phyloP scores from a whole-genome alignment of 371 early-diverging fungal species.

The Phascolomyces articulosus region DNA sequence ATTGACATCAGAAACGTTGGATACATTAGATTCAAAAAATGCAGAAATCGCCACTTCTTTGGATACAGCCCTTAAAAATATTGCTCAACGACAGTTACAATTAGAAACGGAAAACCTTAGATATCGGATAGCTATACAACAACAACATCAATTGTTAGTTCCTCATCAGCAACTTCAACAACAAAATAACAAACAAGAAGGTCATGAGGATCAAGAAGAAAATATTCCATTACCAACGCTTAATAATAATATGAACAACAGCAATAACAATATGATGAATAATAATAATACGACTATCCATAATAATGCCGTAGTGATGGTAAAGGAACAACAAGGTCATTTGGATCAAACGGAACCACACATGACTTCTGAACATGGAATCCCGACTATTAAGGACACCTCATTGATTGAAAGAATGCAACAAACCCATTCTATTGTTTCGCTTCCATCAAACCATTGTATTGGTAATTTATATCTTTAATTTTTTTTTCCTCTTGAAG shows the following conservation, averaged over 20 bases:
- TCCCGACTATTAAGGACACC: slow-evolving; percentile 18
- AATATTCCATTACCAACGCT: slow-evolving; percentile 13
- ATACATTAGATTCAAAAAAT: slow-evolving; percentile 15
- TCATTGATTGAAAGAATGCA: slow-evolving; percentile 25
- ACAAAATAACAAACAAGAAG: background rate
- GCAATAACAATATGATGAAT: background rate
- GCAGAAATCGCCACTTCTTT: slow-evolving; percentile 23
- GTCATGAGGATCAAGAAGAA: background rate
- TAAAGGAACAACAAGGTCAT: slow-evolving; percentile 6
- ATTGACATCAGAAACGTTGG: slow-evolving; percentile 5
- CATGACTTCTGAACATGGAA: slow-evolving; percentile 29
- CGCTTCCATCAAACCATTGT: slow-evolving; percentile 16
- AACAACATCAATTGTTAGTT: slow-evolving; percentile 38
- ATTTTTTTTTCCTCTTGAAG: background rate
- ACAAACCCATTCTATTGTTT: slow-evolving; percentile 12
- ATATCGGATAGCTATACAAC: slow-evolving; percentile 39
- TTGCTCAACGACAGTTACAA: slow-evolving; percentile 41
- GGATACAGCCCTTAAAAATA: slow-evolving; percentile 34
- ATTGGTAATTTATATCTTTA: slow-evolving; percentile 10
- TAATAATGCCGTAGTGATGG: background rate
- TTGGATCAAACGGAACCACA: slow-evolving; percentile 7
- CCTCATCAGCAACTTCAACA: slow-evolving; percentile 1
- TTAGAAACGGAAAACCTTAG: slow-evolving; percentile 45
- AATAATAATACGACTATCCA: no score
- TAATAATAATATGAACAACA: no score